Evolutionary conservation across 805 yeast genomes (phyloP), one percentile per base, ranked within the genome.

Genomic region (Scheffersomyces coipomensis): DNA sequence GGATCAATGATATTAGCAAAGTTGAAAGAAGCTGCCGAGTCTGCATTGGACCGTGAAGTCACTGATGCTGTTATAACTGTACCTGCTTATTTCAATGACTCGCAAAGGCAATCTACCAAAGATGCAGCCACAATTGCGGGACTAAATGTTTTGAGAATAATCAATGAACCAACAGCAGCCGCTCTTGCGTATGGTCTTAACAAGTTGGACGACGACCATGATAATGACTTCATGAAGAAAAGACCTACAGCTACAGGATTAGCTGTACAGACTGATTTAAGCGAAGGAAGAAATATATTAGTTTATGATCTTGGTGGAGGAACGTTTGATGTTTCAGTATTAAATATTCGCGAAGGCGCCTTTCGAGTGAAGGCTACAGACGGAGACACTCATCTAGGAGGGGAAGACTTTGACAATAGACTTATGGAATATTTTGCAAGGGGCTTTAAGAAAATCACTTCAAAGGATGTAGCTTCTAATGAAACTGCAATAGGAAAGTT

Each of bases 361-460:
- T 69, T 69, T 53, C 74, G 68, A 64, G 75, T 69, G 43, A 69
- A 69, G 64, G 55, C 75, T 46, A 69, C 75, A 44, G 75, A 74
- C 51, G 75, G 74, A 64, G 75, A 70, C 52, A 69, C 73, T 52
- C 69, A 70, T 60, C 58, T 60, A 44, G 97, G 97, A 78, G 97
- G 97, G 83, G 96, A 90, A 76, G 98, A 90, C 75, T 91, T 91
- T 71, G 98, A 91, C 72, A 81, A 88, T 83, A 85, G 96, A 74
- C 82, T 91, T 64, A 97, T 90, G 53, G 88, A 78, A 78, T 91
- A 83, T 79, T 90, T 90, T 67, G 87, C 84, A 53, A 82, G 80
- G 64, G 97, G 91, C 75, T 91, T 90, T 85, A 90, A 91, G 88
- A 83, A 97, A 78, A 91, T 91, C 83, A 79, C 86, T 83, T 88